These are phyloP conservation scores for Torulaspora gathmanii DNA, from an alignment of 805 yeast genomes.

Conservation along the genomic window DNA sequence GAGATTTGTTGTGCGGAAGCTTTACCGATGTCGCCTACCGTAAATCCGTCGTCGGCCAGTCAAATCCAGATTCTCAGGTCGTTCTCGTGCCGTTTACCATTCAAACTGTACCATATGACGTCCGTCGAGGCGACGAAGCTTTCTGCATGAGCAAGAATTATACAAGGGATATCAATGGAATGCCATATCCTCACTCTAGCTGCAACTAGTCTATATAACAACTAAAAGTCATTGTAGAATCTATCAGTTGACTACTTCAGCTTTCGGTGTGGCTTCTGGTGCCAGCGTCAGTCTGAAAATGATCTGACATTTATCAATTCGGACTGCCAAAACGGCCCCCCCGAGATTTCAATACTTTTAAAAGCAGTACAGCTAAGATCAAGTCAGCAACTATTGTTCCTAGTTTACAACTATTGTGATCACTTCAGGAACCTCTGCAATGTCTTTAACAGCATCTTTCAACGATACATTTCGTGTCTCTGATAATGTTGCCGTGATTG, in stretches of 20 bases:
- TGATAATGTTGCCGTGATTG: slow-evolving; percentile 40
- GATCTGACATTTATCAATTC: not conserved
- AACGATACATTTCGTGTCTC: slow-evolving; percentile 37
- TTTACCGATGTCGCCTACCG: slow-evolving; percentile 22
- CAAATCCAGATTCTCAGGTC: not conserved
- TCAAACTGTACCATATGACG: slow-evolving; percentile 15
- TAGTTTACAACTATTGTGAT: too few relatives aligned
- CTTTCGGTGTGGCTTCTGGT: not conserved
- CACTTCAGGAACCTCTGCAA: not conserved
- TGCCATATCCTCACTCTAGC: not conserved
- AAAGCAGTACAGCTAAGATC: not conserved
- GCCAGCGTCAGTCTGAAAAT: not conserved
- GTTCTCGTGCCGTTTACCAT: slow-evolving; percentile 27
- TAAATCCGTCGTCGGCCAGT: not conserved
- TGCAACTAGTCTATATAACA: not conserved
- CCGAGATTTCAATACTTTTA: not conserved
- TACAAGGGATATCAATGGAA: slow-evolving; percentile 16
- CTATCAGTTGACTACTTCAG: not conserved
- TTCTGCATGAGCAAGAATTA: slow-evolving; percentile 23
- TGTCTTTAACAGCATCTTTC: slow-evolving; percentile 37
- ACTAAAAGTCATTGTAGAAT: not conserved
- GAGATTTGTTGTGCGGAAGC: slow-evolving; percentile 18
- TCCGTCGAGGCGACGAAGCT: slow-evolving; percentile 14
- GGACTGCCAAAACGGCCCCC: not conserved
- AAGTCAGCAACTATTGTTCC: too few relatives aligned